Conservation (phyloP, 495 filamentous ascomycete species). For the Podospora pseudoanserina region DNA sequence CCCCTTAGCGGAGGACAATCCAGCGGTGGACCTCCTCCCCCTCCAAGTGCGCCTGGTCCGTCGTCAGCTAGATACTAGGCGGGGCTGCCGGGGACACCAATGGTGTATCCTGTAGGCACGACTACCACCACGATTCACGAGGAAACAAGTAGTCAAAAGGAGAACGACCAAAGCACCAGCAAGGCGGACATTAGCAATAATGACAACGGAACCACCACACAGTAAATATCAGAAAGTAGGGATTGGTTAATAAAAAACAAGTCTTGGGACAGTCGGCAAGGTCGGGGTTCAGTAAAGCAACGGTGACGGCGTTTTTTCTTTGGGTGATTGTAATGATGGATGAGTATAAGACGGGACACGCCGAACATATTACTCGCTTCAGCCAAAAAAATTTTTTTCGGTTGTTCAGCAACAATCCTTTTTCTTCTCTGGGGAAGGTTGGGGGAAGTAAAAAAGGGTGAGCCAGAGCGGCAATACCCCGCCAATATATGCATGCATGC, state of each 20-base stretch:
- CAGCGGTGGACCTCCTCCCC: background rate
- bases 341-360: background rate
- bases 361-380: background rate
- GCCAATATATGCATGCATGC: background rate
- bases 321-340: background rate
- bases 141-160: background rate
- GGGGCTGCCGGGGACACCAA: background rate
- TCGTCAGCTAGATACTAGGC: conserved; percentile 16
- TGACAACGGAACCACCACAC: background rate
- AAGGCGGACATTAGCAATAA: background rate
- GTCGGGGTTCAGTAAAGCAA: background rate
- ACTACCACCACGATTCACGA: conserved; percentile 6
- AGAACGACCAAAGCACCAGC: background rate
- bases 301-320: background rate
- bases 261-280: background rate
- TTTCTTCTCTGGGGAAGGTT: background rate
- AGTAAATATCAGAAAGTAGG: background rate
- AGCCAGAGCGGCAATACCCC: background rate
- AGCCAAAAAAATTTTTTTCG: background rate
- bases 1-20: background rate
- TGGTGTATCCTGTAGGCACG: background rate
- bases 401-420: background rate
- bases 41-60: conserved; percentile 12
- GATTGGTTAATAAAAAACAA: background rate
- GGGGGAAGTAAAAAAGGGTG: background rate